Conservation (phyloP, 805 yeast species). For the Lachancea kluyveri region DNA sequence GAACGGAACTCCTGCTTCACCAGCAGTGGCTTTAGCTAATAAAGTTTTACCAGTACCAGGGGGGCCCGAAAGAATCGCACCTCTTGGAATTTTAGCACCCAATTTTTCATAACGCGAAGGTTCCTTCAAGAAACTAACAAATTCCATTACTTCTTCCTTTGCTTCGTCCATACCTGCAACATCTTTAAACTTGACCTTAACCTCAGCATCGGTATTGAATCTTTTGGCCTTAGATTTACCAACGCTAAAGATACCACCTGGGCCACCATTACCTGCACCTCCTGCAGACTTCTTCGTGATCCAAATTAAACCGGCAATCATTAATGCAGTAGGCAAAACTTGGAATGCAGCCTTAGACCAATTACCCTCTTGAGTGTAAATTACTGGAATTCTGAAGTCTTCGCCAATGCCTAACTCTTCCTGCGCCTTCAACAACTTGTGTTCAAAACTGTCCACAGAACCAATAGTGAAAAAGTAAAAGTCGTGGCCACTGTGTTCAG, state of each 20-base stretch:
- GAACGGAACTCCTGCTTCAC: conserved; percentile 94
- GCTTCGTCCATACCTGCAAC: conserved; percentile 96
- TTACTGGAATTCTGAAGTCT: conserved; percentile 70
- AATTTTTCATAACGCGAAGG: conserved; percentile 79
- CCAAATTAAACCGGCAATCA: conserved; percentile 86
- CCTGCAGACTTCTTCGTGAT: conserved; percentile 58
- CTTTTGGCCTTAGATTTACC: conserved; percentile 76
- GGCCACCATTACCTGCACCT: conserved; percentile 47
- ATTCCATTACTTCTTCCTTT: conserved; percentile 92
- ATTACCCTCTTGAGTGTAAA: conserved; percentile 68
- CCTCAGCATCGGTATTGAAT: conserved; percentile 78
- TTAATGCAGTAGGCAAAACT: conserved; percentile 79
- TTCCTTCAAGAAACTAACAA: conserved; percentile 80
- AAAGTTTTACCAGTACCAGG: conserved; percentile 97
- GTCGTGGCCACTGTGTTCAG: conserved; percentile 28
- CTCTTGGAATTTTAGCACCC: conserved; percentile 94
- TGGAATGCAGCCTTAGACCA: conserved; percentile 58
- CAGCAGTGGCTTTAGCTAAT: conserved; percentile 92
- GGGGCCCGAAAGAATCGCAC: conserved; percentile 90
- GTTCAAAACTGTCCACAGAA: conserved; percentile 82
- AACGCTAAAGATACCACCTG: conserved; percentile 66
- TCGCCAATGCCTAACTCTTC: conserved; percentile 56
- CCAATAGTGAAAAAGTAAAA: conserved; percentile 71
- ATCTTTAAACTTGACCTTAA: conserved; percentile 75
- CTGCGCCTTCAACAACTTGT: conserved; percentile 69